A percentile compares a stretch with the other conserved stretches of the same genome.
phyloP scores from a whole-genome alignment of 257 asterid genomes.

The Solanum habrochaites region DNA sequence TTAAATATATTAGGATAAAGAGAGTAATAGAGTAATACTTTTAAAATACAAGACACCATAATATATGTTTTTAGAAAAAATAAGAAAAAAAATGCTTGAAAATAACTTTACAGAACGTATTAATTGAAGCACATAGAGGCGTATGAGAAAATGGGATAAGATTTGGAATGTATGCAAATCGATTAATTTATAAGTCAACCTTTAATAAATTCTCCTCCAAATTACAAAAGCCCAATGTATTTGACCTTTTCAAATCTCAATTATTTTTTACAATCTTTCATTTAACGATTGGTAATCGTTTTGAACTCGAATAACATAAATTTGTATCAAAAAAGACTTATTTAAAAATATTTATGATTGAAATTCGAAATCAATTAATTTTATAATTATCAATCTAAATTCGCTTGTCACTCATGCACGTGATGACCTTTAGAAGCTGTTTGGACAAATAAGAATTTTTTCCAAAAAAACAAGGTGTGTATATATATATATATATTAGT shows the following conservation, averaged over 20 bases:
- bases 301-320: neutral
- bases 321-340: too few species aligned
- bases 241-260: neutral
- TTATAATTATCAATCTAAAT: too few species aligned
- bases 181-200: neutral
- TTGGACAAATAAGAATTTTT: neutral
- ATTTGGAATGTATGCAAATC: neutral
- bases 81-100: too few species aligned
- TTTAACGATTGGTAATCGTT: fast-evolving
- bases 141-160: neutral
- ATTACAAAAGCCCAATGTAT: neutral
- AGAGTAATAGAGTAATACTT: neutral
- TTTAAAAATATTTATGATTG: too few species aligned
- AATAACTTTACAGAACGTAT: neutral
- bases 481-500: too few species aligned
- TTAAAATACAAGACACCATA: neutral
- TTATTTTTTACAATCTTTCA: neutral
- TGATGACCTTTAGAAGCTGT: neutral
- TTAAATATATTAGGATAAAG: neutral
- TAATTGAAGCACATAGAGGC: neutral
- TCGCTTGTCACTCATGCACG: neutral
- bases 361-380: too few species aligned
- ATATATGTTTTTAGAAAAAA: neutral
- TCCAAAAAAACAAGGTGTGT: too few species aligned
- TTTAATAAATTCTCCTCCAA: neutral